Base-by-base conservation (phyloP, 768 basidiomycete species). In the Rhodotorula toruloides region DNA sequence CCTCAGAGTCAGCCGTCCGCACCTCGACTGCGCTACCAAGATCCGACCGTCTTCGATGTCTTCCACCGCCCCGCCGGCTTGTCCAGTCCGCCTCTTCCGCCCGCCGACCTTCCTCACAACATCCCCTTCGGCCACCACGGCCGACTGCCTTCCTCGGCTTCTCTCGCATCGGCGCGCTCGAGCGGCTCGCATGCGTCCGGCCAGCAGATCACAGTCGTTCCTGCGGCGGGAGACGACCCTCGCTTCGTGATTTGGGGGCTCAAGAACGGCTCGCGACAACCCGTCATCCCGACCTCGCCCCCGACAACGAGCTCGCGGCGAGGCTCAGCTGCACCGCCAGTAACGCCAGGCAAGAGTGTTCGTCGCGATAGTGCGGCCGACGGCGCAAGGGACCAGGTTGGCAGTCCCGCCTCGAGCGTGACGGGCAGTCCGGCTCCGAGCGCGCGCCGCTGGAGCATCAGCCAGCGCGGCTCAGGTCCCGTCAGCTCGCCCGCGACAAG, bases 231-330 rank as follows among this genome's bases (percentile, higher is more conserved):
- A 21, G 87, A 92, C 69, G 91, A 96, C 72, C 90, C 91, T 22
- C 84, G 91, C 0, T 93, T 93, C 74, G 89, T 91, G 43, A 85
- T 94, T 13, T 96, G 91, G 91, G 91, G 89, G 34, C 84, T 86
- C 71, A 78, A 81, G 21, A 72, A 79, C 31, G 2, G 60, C n/a
- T n/a, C n/a, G n/a, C n/a, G n/a, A n/a, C n/a, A n/a, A n/a, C n/a
- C 21, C 22, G 49, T 22, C 5, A 16, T 19, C 42, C 42, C 42
- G 16, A 22, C 17, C 42, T 43, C 42, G 42, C 42, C 42, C 6
- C 42, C 42, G 42, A 16, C 10, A 5, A 16, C 17, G 42, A 16
- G 22, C 42, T 16, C 7, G 6, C 42, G 42, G 16, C 42, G 42
- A 5, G 16, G 16, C 9, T 43, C 42, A 22, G 42, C 17, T 17